Conservation (phyloP, 2,329 filamentous ascomycete species). For the Orbilia quercus region DNA sequence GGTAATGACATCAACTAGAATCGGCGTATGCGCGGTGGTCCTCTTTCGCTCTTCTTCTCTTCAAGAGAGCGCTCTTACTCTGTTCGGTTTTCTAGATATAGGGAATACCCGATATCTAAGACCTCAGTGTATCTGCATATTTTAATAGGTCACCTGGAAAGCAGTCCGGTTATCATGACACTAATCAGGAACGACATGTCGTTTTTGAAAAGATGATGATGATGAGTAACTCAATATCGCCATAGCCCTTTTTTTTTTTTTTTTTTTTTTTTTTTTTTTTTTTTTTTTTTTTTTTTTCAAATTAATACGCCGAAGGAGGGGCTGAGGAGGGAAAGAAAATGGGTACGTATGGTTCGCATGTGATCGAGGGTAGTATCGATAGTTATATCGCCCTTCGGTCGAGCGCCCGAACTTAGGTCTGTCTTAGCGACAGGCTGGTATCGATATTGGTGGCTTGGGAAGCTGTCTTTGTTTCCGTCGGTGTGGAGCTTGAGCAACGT, state of each 20-base stretch:
- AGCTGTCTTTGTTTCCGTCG: conserved; percentile 2
- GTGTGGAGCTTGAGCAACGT: conserved; percentile 13
- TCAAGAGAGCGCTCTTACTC: background rate
- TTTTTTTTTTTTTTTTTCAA: too few species aligned
- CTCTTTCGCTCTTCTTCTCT: background rate
- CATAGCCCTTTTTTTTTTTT: too few species aligned
- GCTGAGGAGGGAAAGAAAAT: conserved; percentile 22
- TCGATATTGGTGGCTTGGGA: conserved; percentile 23
- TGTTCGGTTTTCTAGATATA: conserved; percentile 3
- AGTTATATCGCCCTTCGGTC: conserved; percentile 23
- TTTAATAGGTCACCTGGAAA: conserved; percentile 30
- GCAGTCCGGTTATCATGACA: conserved; percentile 31
- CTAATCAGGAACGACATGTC: conserved; percentile 45
- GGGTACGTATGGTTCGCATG: conserved; percentile 20
- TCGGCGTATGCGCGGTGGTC: background rate
- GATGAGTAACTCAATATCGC: conserved; percentile 30
- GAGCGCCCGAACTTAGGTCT: conserved; percentile 22
- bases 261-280: too few species aligned
- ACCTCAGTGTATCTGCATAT: conserved; percentile 1
- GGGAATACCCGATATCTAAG: background rate
- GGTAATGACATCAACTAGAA: conserved; percentile 17
- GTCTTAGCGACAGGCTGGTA: background rate
- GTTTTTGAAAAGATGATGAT: conserved; percentile 22
- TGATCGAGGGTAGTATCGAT: conserved; percentile 21
- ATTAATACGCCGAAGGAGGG: conserved; percentile 18